Evolutionary conservation across 352 stramenopile genomes (phyloP).

Genomic region (Pythium dissimile): DNA sequence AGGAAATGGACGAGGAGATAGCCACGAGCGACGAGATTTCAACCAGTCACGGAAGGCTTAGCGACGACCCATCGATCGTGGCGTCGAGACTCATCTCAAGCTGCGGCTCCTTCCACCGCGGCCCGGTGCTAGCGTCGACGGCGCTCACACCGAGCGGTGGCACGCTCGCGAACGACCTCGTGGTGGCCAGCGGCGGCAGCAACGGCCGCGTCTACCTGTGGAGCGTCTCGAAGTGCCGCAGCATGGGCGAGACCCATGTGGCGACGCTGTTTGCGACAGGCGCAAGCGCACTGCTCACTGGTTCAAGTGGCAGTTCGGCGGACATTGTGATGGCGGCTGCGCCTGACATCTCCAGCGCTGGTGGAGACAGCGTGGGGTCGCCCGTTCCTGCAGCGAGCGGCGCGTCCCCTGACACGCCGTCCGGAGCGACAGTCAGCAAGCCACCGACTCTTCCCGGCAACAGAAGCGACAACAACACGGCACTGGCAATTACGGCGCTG

Average conservation of each 20-base stretch:
- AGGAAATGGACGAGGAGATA: conserved; percentile 40
- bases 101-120: conserved; percentile 50
- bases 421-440: no score
- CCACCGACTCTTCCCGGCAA: not conserved
- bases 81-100: conserved; percentile 34
- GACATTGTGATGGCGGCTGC: not conserved
- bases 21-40: no score
- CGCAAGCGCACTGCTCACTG: conserved; percentile 2
- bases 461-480: not conserved
- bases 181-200: conserved; percentile 51
- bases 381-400: no score
- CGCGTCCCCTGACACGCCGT: no score
- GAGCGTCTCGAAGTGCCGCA: conserved; percentile 42
- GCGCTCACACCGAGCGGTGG: conserved; percentile 57
- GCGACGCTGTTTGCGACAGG: conserved; percentile 31
- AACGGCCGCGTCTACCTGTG: conserved; percentile 49
- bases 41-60: no score
- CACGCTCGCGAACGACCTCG: conserved; percentile 33
- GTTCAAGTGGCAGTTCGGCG: not conserved
- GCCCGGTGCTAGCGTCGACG: conserved; percentile 38
- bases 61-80: conserved; percentile 11
- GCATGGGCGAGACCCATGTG: conserved; percentile 37
- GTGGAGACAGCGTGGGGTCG: no score
- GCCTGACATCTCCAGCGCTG: not conserved
- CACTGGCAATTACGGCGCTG: conserved; percentile 42